Evolutionary conservation across 768 basidiomycete species (phyloP).

Genomic region (Termitomyces sp.): DNA sequence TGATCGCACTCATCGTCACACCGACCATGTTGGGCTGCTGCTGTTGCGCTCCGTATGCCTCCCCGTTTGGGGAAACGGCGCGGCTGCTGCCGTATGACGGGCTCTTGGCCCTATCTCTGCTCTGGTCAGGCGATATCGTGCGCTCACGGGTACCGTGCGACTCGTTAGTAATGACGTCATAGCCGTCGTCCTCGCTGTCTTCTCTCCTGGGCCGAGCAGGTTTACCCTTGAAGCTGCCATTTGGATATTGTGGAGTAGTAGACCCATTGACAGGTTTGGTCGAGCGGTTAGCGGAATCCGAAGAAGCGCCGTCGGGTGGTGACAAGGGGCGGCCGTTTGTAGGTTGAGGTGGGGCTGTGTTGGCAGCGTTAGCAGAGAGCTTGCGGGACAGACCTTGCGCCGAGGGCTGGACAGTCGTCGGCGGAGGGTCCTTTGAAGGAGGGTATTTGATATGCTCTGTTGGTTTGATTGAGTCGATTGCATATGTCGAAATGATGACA

Average conservation of each 20-base stretch:
- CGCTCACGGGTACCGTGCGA: slow-evolving; percentile 36
- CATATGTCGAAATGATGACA: neutral
- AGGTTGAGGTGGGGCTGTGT: slow-evolving; percentile 20
- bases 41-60: slow-evolving; percentile 22
- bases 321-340: slow-evolving; percentile 58
- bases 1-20: slow-evolving; percentile 46
- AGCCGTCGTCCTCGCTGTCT: slow-evolving; percentile 57
- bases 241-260: slow-evolving; percentile 32
- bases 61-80: slow-evolving; percentile 54
- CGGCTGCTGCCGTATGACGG: slow-evolving; percentile 49
- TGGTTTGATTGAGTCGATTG: neutral
- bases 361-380: slow-evolving; percentile 39
- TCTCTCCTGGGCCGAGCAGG: slow-evolving; percentile 49
- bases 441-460: slow-evolving; percentile 27
- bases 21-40: slow-evolving; percentile 52
- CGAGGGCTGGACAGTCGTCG: slow-evolving; percentile 10
- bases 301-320: slow-evolving; percentile 51
- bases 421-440: slow-evolving; percentile 18
- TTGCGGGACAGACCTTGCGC: slow-evolving; percentile 34
- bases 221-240: slow-evolving; percentile 41
- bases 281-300: slow-evolving; percentile 54
- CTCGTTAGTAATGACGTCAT: slow-evolving; percentile 42
- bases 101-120: slow-evolving; percentile 50
- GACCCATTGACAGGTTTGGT: slow-evolving; percentile 42
- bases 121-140: slow-evolving; percentile 49